phyloP scores from a whole-genome alignment of 169 alveolate genomes.

The Blepharisma undulans region DNA sequence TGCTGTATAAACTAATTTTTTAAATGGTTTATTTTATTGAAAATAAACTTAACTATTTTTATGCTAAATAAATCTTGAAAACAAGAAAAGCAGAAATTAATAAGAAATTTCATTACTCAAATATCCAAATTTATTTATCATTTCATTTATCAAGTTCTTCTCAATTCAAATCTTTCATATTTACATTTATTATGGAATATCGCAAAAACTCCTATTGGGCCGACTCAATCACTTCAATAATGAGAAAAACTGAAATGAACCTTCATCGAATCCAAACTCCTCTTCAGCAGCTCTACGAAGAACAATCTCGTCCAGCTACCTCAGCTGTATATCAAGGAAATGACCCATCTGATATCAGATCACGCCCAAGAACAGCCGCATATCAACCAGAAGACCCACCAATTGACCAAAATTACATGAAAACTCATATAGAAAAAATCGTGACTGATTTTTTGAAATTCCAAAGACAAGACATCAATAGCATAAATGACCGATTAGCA shows the following conservation, averaged over 20 bases:
- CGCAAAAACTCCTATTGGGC: neutral
- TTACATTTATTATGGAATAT: neutral
- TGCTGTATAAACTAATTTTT: too few species aligned
- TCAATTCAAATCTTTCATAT: neutral
- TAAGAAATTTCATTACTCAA: too few species aligned
- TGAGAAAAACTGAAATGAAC: constrained; percentile 6
- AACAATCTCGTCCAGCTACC: neutral
- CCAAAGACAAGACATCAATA: neutral
- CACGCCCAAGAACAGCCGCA: neutral
- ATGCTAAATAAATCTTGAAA: too few species aligned
- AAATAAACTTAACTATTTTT: too few species aligned
- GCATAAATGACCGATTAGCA: neutral
- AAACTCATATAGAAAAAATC: neutral
- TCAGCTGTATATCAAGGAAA: neutral
- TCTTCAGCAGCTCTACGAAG: neutral
- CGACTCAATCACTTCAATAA: neutral
- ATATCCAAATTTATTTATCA: too few species aligned
- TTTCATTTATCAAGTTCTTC: too few species aligned
- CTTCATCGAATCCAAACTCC: neutral
- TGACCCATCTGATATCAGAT: neutral
- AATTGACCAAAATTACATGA: neutral
- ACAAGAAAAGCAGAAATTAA: too few species aligned
- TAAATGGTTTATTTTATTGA: too few species aligned
- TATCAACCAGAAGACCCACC: neutral
- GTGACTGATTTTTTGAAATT: neutral